These are phyloP conservation scores for Podila clonocystis DNA, from an alignment of 192 early-diverging fungal genomes.

Conservation along the genomic window DNA sequence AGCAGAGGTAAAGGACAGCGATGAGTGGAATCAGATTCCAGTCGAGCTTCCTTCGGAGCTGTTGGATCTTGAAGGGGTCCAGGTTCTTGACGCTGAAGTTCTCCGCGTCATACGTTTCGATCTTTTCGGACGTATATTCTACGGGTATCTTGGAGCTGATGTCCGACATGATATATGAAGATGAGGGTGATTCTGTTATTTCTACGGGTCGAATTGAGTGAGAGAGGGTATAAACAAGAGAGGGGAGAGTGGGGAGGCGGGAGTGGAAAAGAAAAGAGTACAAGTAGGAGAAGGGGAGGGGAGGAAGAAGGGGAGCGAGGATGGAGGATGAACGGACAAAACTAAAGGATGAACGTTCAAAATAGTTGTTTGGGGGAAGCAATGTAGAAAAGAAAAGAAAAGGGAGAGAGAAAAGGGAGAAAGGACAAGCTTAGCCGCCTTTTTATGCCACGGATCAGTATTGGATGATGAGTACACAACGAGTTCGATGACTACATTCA, in stretches of 20 bases:
- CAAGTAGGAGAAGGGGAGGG: neutral
- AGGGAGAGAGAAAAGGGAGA: neutral
- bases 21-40: conserved; percentile 72
- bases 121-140: conserved; percentile 13
- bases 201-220: neutral
- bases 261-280: neutral
- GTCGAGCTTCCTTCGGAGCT: conserved; percentile 70
- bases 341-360: neutral
- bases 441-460: neutral
- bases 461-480: neutral
- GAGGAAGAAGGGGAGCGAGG: neutral
- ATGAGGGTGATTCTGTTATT: conserved; percentile 3
- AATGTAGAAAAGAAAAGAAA: neutral
- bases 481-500: neutral
- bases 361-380: neutral
- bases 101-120: conserved; percentile 12
- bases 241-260: neutral
- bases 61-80: conserved; percentile 21
- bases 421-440: neutral
- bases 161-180: neutral
- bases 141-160: conserved; percentile 10
- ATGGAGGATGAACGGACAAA: neutral
- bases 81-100: neutral
- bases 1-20: conserved; percentile 73
- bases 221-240: neutral